Base-by-base conservation (phyloP, 371 early-diverging fungal species). In the Homolaphlyctis polyrhiza region DNA sequence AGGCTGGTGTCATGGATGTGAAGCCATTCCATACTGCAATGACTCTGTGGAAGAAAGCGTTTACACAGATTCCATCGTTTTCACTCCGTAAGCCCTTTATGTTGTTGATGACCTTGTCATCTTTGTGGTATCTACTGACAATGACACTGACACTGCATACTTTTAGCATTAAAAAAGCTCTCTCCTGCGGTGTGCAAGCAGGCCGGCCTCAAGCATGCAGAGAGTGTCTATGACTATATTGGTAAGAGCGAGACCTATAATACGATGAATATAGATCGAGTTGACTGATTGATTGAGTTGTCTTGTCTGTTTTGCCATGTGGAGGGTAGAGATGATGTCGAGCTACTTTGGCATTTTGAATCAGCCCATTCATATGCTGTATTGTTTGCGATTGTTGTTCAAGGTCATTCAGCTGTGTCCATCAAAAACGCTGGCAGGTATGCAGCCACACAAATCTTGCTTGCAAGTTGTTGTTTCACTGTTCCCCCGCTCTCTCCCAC, bases 41-140 rank as follows among this genome's bases (percentile, higher is more conserved):
- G 23, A 73, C 81, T 50, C 75, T 82, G 23, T 88, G 87, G 87
- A 83, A 82, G 32, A 68, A 69, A 6, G 62, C 83, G 5, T 55
- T 88, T 0, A 66, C 70, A 4, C 65, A 43, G 13, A 63, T 70
- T 23, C 63, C 59, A 1, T 29, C 29, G 16, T 68, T 60, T 39
- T 49, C 72, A 1, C 23, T 34, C 23, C 47, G 64, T 63, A 25
- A n/a, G 57, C 16, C 25, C 3, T 33, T 8, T n/a, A 23, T 45
- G 33, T 21, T 23, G 28, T 35, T 43, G n/a, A 13, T 58, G 25
- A 6, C 29, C 18, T 39, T 30, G 18, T 18, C 30, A 0, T 34
- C 34, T 23, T 18, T 8, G 5, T 35, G 45, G 11, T 23, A 52
- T 36, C 48, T 36, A n/a, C 35, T 54, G 6, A 43, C 61, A 33